Percentiles rank a stretch among this genome's conserved stretches.
Conservation (phyloP, 768 basidiomycete species). For the Collybia sp. region DNA sequence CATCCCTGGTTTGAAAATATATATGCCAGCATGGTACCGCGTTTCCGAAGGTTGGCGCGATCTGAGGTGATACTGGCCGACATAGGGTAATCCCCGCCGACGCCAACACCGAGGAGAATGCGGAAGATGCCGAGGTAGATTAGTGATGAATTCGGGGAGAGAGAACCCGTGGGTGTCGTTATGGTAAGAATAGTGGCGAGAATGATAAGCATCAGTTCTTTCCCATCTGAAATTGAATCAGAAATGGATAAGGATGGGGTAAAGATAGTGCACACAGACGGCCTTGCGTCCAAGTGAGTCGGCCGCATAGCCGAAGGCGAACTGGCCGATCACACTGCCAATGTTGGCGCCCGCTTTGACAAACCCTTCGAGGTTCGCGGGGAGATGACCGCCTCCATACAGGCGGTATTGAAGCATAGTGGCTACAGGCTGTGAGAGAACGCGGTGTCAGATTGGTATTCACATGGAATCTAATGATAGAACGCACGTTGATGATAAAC, state of each 20-base stretch:
- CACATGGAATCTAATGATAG: background rate
- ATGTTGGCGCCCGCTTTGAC: conserved; percentile 68
- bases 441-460: background rate
- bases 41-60: conserved; percentile 56
- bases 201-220: conserved; percentile 79
- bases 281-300: conserved; percentile 68
- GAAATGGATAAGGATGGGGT: background rate
- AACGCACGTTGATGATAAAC: conserved; percentile 62
- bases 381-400: conserved; percentile 47
- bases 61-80: conserved; percentile 66
- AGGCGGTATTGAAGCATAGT: conserved; percentile 66
- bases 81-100: conserved; percentile 82
- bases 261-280: conserved; percentile 36
- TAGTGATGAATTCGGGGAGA: conserved; percentile 46
- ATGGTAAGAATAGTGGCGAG: conserved; percentile 69
- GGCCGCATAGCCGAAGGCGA: conserved; percentile 59
- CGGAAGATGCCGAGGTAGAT: conserved; percentile 67
- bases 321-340: conserved; percentile 68
- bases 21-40: conserved; percentile 72
- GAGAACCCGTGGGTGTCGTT: conserved; percentile 57
- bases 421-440: conserved; percentile 46
- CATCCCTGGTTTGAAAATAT: conserved; percentile 79
- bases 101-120: conserved; percentile 71
- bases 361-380: conserved; percentile 52
- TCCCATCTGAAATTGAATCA: conserved; percentile 44